Percentiles rank a stretch among this genome's conserved stretches.
Conservation (phyloP, 495 filamentous ascomycete species). For the Staphylotrichum longicolle region DNA sequence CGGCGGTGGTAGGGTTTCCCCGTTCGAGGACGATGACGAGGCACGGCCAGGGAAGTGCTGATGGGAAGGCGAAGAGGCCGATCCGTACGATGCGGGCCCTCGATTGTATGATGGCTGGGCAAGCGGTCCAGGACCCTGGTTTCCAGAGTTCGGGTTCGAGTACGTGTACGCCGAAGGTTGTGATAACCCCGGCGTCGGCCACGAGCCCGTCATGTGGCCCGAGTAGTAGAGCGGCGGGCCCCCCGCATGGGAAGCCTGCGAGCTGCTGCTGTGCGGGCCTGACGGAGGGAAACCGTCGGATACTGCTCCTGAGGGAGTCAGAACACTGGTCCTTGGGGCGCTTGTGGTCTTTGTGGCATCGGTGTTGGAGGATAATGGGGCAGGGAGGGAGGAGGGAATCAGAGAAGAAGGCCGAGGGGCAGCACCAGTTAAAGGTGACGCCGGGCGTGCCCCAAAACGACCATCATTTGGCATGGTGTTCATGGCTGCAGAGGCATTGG, state of each 20-base stretch:
- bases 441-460: constrained; percentile 15
- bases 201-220: constrained; percentile 49
- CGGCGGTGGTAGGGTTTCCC: constrained; percentile 26
- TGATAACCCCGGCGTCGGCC: constrained; percentile 54
- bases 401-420: constrained; percentile 5
- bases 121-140: constrained; percentile 27
- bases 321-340: constrained; percentile 51
- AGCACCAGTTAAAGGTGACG: constrained; percentile 16
- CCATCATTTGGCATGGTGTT: constrained; percentile 18
- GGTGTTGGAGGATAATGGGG: constrained; percentile 48
- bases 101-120: constrained; percentile 27
- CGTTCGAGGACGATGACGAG: constrained; percentile 36
- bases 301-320: constrained; percentile 44
- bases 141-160: constrained; percentile 46
- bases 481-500: constrained; percentile 24
- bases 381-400: constrained; percentile 25
- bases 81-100: constrained; percentile 15
- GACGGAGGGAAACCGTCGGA: constrained; percentile 63
- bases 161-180: constrained; percentile 52
- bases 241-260: constrained; percentile 47
- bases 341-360: constrained; percentile 59
- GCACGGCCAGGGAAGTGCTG: constrained; percentile 31
- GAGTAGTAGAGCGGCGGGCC: constrained; percentile 48
- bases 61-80: constrained; percentile 20
- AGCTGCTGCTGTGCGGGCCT: constrained; percentile 53